Base-by-base conservation (phyloP, 345 rosid species). In the Citrus australasica region DNA sequence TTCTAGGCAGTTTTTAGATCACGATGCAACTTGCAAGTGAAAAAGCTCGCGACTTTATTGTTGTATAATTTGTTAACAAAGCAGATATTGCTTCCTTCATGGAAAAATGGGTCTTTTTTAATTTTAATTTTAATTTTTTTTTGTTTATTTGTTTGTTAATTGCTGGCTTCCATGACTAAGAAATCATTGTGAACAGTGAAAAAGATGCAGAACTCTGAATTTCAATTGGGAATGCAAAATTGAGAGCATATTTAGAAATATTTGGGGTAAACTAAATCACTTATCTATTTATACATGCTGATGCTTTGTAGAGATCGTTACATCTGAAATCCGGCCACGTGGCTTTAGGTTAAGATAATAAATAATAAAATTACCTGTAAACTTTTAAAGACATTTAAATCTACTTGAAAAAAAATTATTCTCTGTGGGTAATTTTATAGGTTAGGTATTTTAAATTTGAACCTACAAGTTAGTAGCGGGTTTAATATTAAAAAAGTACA, bases 351-450 rank as follows among this genome's bases (percentile, higher is more conserved):
- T 16, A 10, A 42, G 48, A 42, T 10, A 10, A 42, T 4, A 13
- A 10, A 10, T 2, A 13, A 9, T 10, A 42, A 42, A 42, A 42
- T 42, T 42, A 42, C 4, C 13, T 3, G 0, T 0, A 1, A 10
- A 42, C 0, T 42, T 0, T 33, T 33, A 10, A 42, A 42, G 2
- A 0, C 4, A 0, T 2, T 1, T 0, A 42, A 42, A 42, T 42
- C 3, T 0, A 9, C 10, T 0, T 2, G 17, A 3, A 0, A 0
- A 46, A 46, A 46, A 3, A 0, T 0, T 46, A 0, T 46, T 1
- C 0, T 0, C 0, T 0, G 0, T 46, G 1, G 17, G 1, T 46
- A 11, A 46, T 13, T 11, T 11, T 46, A 1, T 46, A 11, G 1
- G 4, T 42, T 42, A 9, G 14, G 2, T 37, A 6, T 37, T 37